phyloP scores from a whole-genome alignment of 2,329 filamentous ascomycete species.

The Cladobotryum mycophilum region DNA sequence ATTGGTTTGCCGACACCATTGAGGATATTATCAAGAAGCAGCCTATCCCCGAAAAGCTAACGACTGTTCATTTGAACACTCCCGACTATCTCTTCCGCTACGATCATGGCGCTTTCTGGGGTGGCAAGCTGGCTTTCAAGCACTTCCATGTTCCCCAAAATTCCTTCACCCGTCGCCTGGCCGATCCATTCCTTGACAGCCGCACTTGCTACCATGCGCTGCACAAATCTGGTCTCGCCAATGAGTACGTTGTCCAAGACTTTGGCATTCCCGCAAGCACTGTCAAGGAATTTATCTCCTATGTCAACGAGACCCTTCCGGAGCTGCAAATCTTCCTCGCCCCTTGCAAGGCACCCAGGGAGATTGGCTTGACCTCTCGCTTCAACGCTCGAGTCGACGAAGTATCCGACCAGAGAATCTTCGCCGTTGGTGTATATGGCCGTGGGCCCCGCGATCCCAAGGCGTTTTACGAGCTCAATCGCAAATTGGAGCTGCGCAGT shows the following conservation, averaged over 20 bases:
- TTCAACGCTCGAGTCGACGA: conserved; percentile 27
- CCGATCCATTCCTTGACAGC: conserved; percentile 48
- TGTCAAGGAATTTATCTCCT: conserved; percentile 22
- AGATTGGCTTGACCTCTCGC: conserved; percentile 26
- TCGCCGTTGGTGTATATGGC: conserved; percentile 43
- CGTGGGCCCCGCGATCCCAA: conserved; percentile 28
- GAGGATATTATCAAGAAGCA: conserved; percentile 21
- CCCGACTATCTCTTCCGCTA: conserved; percentile 52
- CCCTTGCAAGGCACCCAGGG: conserved; percentile 21
- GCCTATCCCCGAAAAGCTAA: conserved; percentile 17
- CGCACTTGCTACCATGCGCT: conserved; percentile 47
- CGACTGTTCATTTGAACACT: conserved; percentile 33
- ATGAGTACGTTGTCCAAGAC: conserved; percentile 45
- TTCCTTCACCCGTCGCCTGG: conserved; percentile 40
- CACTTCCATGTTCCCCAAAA: conserved; percentile 49
- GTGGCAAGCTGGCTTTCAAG: conserved; percentile 41
- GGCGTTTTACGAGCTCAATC: conserved; percentile 41
- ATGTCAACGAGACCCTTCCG: conserved; percentile 24
- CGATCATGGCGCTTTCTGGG: conserved; percentile 52
- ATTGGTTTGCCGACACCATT: conserved; percentile 25
- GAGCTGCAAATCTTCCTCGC: conserved; percentile 26
- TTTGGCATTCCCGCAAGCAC: conserved; percentile 28
- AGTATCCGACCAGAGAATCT: conserved; percentile 27
- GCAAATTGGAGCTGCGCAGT: conserved; percentile 42
- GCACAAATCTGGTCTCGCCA: conserved; percentile 41